Base-by-base conservation (phyloP, 768 basidiomycete species). In the Phlebiopsis gigantea region DNA sequence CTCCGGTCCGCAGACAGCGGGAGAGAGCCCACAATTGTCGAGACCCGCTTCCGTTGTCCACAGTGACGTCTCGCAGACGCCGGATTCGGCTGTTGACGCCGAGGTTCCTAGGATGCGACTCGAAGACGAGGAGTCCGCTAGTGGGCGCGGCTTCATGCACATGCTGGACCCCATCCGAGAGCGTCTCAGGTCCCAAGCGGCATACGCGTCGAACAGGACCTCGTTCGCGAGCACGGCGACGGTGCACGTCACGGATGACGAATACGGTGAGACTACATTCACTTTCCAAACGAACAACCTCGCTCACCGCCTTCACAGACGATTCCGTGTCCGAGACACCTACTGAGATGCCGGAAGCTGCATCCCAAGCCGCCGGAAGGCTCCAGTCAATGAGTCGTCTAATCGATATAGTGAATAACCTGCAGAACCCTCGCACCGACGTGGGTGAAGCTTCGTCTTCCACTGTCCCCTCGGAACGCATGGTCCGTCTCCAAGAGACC, bases 81-180 rank as follows among this genome's bases (percentile, higher is more conserved):
- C 57, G 29, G 42, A 41, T 26, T 54, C 59, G 45, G 60, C 55
- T 48, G 60, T 61, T 25, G 55, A 53, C 30, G 47, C 59, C 26
- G 61, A 57, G 34, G 45, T 53, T 44, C 52, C 61, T 57, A 53
- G 34, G 15, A n/a, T 57, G 56, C 60, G 17, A 45, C 52, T 15
- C 43, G 46, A 43, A 15, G 44, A 41, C 29, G 10, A 44, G 41
- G 30, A 29, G 15, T 15, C 43, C 41, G 31, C 44, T 28, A 46
- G 10, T 58, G 39, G 29, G 9, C 28, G 28, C 19, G 17, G 57
- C 57, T 39, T 39, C 34, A 46, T 17, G 39, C 49, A 57, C 10
- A 57, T 68, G 30, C 58, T 68, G 17, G 63, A 64, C 12, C 66
- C 64, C 25, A 61, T 68, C 15, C 61, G 63, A 19, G 66, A 65